Evolutionary conservation across 1,139 yeast species (phyloP).

Genomic region (Entelexis paramagnoliae): DNA sequence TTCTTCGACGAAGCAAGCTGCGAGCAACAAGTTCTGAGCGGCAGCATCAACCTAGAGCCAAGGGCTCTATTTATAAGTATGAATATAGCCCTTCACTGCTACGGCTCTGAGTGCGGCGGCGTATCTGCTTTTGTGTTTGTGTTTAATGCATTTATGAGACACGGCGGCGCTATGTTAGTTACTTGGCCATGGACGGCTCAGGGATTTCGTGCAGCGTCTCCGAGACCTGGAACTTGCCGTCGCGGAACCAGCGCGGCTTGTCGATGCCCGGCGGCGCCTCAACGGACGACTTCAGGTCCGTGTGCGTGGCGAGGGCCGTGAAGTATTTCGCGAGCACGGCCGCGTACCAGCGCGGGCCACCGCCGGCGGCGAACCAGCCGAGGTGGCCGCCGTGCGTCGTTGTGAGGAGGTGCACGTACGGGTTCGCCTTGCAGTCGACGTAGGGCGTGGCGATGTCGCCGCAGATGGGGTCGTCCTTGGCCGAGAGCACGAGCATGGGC

Average conservation of each 20-base stretch:
- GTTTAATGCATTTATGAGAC: no score
- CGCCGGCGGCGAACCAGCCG: slow-evolving; percentile 52
- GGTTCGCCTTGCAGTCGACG: slow-evolving; percentile 52
- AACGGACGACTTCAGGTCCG: slow-evolving; percentile 21
- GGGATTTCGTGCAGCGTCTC: background rate
- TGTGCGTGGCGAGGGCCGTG: slow-evolving; percentile 39
- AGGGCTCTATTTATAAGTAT: no score
- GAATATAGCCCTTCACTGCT: no score
- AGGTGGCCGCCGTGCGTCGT: slow-evolving; percentile 85
- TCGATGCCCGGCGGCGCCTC: background rate
- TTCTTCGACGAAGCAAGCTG: no score
- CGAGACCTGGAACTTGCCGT: slow-evolving; percentile 15
- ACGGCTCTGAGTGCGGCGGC: no score
- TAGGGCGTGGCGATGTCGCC: slow-evolving; percentile 56
- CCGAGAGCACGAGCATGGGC: slow-evolving; percentile 58
- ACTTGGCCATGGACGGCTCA: background rate
- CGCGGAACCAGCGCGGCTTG: slow-evolving; percentile 13
- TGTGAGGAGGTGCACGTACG: slow-evolving; percentile 53
- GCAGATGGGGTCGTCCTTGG: slow-evolving; percentile 78
- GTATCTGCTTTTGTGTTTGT: no score
- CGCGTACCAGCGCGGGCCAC: slow-evolving; percentile 57
- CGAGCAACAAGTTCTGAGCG: no score
- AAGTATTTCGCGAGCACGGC: slow-evolving; percentile 54
- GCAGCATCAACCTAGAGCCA: no score
- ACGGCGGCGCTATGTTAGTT: no score